Conservation (phyloP, 495 filamentous ascomycete species). For the Daldinia bambusicola region DNA sequence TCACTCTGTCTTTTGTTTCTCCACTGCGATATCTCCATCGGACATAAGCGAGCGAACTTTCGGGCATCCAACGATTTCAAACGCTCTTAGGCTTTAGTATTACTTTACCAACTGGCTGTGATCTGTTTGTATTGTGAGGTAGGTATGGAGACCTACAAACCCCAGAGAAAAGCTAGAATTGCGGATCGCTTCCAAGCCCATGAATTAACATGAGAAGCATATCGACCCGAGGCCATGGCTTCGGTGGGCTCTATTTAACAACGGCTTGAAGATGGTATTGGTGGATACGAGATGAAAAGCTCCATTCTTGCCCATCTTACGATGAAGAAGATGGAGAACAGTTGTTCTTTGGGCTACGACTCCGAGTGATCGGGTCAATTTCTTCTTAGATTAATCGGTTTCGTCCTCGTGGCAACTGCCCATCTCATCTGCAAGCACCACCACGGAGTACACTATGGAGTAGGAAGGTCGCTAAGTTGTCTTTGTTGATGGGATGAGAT, state of each 20-base stretch:
- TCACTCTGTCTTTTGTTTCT: not conserved
- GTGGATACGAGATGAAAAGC: slow-evolving; percentile 13
- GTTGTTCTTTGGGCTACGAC: not conserved
- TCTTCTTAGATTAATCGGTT: not conserved
- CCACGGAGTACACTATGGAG: not conserved
- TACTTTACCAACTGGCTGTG: not conserved
- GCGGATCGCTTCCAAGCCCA: not conserved
- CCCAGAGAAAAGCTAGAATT: not conserved
- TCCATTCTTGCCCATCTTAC: slow-evolving; percentile 13
- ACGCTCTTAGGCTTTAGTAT: not conserved
- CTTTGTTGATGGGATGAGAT: slow-evolving; percentile 18
- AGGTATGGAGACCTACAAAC: not conserved
- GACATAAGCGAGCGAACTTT: not conserved
- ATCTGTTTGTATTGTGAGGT: not conserved
- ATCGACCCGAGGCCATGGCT: slow-evolving; percentile 27
- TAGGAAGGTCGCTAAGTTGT: slow-evolving; percentile 24
- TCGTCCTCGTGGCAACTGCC: slow-evolving; percentile 15
- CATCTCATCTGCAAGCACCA: not conserved
- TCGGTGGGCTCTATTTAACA: not conserved
- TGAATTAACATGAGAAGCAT: slow-evolving; percentile 4
- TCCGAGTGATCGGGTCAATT: slow-evolving; percentile 1
- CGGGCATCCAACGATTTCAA: not conserved
- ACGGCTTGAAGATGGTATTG: not conserved
- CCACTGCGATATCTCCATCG: slow-evolving; percentile 5
- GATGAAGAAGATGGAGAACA: slow-evolving; percentile 18